A percentile compares a stretch with the other conserved stretches of the same genome.
Evolutionary conservation across 345 rosid genomes (phyloP).

Genomic region (Syzygium jambos): DNA sequence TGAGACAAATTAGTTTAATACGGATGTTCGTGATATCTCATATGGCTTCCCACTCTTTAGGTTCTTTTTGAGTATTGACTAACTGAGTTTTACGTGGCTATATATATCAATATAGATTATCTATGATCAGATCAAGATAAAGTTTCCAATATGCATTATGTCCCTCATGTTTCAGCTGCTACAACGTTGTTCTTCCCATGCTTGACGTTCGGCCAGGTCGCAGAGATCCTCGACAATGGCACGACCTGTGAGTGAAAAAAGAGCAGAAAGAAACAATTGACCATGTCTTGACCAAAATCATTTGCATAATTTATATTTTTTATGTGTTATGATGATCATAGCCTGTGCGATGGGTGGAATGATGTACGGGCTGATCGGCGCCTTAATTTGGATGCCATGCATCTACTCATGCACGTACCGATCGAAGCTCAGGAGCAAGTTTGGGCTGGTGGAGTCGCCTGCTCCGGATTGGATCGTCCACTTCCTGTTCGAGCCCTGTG

Average conservation of each 20-base stretch:
- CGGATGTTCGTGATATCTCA: background rate
- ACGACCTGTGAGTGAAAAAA: constrained; percentile 19
- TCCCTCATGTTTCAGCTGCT: too few relatives aligned
- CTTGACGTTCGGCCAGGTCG: constrained; percentile 51
- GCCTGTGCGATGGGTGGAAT: constrained; percentile 46
- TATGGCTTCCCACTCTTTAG: background rate
- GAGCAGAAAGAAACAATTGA: background rate
- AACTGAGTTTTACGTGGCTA: background rate
- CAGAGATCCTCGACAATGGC: constrained; percentile 58
- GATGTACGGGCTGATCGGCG: constrained; percentile 28
- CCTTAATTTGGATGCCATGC: constrained; percentile 34
- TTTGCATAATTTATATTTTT: background rate
- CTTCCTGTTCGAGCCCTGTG: constrained; percentile 50
- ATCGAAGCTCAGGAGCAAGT: constrained; percentile 49
- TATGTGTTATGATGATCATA: background rate
- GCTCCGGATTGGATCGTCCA: constrained; percentile 61
- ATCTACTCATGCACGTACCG: constrained; percentile 56
- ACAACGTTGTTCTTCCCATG: constrained; percentile 38
- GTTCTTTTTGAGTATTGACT: background rate
- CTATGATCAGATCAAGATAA: background rate
- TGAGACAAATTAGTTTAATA: background rate
- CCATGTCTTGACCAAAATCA: background rate
- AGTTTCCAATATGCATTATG: background rate
- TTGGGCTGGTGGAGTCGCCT: constrained; percentile 50
- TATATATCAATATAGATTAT: background rate